Evolutionary conservation across 257 asterid genomes (phyloP).

Genomic region (Solanum rostratum): DNA sequence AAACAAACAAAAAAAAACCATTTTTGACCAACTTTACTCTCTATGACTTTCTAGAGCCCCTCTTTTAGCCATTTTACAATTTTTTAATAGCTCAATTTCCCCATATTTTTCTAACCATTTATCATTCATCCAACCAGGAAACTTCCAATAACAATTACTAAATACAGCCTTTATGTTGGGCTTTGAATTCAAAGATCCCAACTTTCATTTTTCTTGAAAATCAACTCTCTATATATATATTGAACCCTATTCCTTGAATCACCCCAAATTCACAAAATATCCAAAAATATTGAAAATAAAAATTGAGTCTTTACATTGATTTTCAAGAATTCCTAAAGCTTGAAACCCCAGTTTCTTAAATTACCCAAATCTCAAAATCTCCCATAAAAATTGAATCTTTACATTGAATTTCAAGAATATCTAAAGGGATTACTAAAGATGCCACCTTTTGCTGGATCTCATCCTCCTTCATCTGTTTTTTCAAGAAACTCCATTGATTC

Average conservation of each 20-base stretch:
- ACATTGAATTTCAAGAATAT: background rate
- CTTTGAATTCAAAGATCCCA: background rate
- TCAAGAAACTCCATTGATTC: slow-evolving; percentile 18
- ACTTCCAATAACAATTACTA: background rate
- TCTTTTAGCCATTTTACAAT: background rate
- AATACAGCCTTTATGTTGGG: background rate
- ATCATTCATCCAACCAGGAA: background rate
- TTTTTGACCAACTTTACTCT: background rate
- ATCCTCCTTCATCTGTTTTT: slow-evolving; percentile 13
- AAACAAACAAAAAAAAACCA: background rate
- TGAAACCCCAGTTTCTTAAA: background rate
- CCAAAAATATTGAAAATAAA: background rate
- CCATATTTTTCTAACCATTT: background rate
- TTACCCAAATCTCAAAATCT: background rate
- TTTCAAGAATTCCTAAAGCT: background rate
- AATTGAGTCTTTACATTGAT: background rate
- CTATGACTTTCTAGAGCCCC: background rate
- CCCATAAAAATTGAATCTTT: background rate
- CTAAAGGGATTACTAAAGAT: slow-evolving; percentile 15
- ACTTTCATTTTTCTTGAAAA: background rate
- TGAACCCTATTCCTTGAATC: background rate
- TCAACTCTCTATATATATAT: background rate
- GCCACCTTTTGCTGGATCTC: slow-evolving; percentile 58
- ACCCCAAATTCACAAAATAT: background rate
- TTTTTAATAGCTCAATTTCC: background rate